Evolutionary conservation across 257 asterid species (phyloP).

Genomic region (Salvia splendens): DNA sequence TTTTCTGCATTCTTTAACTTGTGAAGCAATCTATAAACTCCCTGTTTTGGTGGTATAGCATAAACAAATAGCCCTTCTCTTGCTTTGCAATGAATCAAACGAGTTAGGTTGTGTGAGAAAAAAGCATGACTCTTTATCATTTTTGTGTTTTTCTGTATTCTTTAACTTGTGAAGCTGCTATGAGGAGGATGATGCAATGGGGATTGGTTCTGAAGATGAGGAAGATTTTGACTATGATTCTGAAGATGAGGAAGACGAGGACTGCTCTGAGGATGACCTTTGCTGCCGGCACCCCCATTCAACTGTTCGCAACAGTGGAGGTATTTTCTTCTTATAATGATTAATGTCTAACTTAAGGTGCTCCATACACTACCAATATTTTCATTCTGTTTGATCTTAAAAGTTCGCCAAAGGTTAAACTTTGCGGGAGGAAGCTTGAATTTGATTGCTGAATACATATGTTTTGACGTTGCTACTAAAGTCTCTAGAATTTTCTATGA

Average conservation of each 20-base stretch:
- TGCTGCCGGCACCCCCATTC: constrained; percentile 50
- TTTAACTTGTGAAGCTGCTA: constrained; percentile 57
- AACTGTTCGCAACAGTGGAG: constrained; percentile 69
- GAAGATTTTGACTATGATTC: constrained; percentile 30
- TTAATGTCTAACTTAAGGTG: neutral
- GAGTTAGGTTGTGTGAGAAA: too few species aligned
- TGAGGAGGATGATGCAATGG: constrained; percentile 45
- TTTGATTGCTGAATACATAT: constrained; percentile 5
- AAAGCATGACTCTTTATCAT: too few species aligned
- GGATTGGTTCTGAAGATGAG: constrained; percentile 56
- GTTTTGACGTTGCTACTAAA: neutral
- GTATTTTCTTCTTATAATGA: constrained; percentile 39
- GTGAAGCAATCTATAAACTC: constrained; percentile 44
- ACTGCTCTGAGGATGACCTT: constrained; percentile 53
- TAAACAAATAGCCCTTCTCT: too few species aligned
- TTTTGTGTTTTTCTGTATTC: constrained; percentile 5
- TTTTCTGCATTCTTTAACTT: constrained; percentile 49
- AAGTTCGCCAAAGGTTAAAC: neutral
- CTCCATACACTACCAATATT: neutral
- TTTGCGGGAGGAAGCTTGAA: neutral
- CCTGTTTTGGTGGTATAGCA: too few species aligned
- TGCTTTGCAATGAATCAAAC: too few species aligned
- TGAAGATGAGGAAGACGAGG: constrained; percentile 41
- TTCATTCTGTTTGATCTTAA: neutral
- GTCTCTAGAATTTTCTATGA: neutral